Conservation (phyloP, 768 basidiomycete species). For the Tylopilus cervinicoccineus region DNA sequence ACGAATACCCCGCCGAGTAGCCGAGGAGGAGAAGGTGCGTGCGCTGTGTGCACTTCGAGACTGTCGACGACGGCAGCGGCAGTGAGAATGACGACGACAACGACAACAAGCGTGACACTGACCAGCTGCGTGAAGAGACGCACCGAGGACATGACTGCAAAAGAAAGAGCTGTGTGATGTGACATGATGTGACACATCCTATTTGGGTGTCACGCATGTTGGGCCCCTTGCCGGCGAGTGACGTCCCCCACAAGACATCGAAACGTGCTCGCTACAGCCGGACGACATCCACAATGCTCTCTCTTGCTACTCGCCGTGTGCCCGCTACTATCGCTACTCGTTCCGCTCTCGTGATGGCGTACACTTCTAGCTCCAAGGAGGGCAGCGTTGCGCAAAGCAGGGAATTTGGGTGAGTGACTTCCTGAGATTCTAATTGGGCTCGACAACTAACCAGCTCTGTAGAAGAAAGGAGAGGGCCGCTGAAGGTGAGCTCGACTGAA, state of each 20-base stretch:
- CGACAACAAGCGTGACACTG: conserved; percentile 1
- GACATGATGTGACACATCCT: conserved; percentile 29
- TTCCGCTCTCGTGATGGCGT: conserved; percentile 30
- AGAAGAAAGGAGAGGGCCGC: conserved; percentile 75
- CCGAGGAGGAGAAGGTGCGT: conserved; percentile 59
- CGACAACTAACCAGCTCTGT: conserved; percentile 3
- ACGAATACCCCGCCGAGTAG: conserved; percentile 57
- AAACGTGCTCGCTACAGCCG: background rate
- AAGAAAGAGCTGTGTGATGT: conserved; percentile 40
- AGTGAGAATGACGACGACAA: background rate
- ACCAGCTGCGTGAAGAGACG: conserved; percentile 56
- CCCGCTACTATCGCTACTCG: conserved; percentile 36
- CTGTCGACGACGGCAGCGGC: too few species aligned
- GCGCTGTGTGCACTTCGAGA: conserved; percentile 41
- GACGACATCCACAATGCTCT: conserved; percentile 18
- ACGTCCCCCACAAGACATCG: too few species aligned
- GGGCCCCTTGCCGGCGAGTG: too few species aligned
- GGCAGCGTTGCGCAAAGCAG: conserved; percentile 59
- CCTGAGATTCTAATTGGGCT: background rate
- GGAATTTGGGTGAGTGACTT: conserved; percentile 52
- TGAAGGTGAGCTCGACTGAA: conserved; percentile 41
- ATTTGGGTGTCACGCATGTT: conserved; percentile 23
- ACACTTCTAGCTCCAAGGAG: conserved; percentile 42
- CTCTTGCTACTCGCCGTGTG: conserved; percentile 35
- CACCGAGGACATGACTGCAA: conserved; percentile 56